A percentile compares a stretch with the other conserved stretches of the same genome.
These are phyloP conservation scores for Trametes cinnabarina DNA, from an alignment of 768 basidiomycete genomes.

Conservation along the genomic window DNA sequence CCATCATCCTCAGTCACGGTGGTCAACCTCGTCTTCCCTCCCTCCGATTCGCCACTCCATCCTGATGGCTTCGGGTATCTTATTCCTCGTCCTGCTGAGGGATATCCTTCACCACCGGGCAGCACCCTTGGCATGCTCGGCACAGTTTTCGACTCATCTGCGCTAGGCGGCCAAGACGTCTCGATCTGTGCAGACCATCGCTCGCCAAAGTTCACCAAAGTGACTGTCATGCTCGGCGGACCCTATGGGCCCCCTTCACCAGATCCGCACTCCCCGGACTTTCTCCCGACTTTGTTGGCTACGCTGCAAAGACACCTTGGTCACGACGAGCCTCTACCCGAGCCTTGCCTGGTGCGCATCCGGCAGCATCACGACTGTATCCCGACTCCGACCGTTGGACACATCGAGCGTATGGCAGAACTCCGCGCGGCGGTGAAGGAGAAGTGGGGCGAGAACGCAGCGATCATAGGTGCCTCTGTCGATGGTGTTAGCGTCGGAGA, in stretches of 20 bases:
- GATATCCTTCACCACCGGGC: conserved; percentile 36
- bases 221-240: conserved; percentile 91
- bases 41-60: conserved; percentile 49
- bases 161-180: conserved; percentile 59
- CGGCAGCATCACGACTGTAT: conserved; percentile 68
- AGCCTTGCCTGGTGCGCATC: conserved; percentile 53
- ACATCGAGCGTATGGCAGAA: conserved; percentile 64
- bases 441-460: conserved; percentile 47
- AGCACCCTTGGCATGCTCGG: conserved; percentile 61
- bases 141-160: conserved; percentile 85
- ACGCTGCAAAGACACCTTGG: conserved; percentile 25
- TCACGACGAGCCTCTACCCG: conserved; percentile 36
- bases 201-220: conserved; percentile 53
- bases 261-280: conserved; percentile 44
- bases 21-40: conserved; percentile 80
- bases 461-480: conserved; percentile 81
- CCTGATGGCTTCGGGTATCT: conserved; percentile 94
- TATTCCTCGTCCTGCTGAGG: conserved; percentile 69
- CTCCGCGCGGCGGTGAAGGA: conserved; percentile 43
- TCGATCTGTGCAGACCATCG: conserved; percentile 21
- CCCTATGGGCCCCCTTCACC: conserved; percentile 44
- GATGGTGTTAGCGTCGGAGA: conserved; percentile 86
- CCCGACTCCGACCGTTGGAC: conserved; percentile 73
- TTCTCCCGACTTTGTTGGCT: conserved; percentile 29
- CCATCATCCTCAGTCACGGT: conserved; percentile 81